Conservation (phyloP, 1,284 basidiomycete species). For the Ceratobasidium sp. region DNA sequence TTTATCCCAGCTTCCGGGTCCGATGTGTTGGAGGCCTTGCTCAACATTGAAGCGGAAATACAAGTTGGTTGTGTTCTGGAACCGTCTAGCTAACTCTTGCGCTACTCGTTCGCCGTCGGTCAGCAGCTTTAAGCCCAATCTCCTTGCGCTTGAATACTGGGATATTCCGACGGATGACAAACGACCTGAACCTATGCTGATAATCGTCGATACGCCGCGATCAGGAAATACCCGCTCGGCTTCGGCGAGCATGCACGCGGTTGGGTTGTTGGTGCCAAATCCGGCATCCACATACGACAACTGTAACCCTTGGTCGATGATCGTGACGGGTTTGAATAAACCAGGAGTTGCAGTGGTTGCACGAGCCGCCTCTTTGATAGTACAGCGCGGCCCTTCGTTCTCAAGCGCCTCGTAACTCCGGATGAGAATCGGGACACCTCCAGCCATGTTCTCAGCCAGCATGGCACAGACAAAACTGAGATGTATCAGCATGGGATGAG, state of each 20-base stretch:
- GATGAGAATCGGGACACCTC: conserved; percentile 4
- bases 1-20: not conserved
- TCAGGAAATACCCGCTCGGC: not conserved
- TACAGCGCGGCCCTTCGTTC: conserved; percentile 15
- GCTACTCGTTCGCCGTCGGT: conserved; percentile 7
- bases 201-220: not conserved
- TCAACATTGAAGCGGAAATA: conserved; percentile 18
- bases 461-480: conserved; percentile 8
- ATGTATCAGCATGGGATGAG: not conserved
- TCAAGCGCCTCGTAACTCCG: not conserved
- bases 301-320: not conserved
- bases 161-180: not conserved
- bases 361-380: not conserved
- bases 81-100: not conserved
- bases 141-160: not conserved
- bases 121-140: not conserved
- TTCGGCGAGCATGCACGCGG: conserved; percentile 10
- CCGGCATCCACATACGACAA: conserved; percentile 4
- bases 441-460: conserved; percentile 14
- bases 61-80: conserved; percentile 1
- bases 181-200: conserved; percentile 8
- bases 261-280: not conserved
- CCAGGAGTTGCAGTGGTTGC: conserved; percentile 1
- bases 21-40: conserved; percentile 2
- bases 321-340: conserved; percentile 1